Base-by-base conservation (phyloP, 2,329 filamentous ascomycete genomes). In the Neofusicoccum parvum region DNA sequence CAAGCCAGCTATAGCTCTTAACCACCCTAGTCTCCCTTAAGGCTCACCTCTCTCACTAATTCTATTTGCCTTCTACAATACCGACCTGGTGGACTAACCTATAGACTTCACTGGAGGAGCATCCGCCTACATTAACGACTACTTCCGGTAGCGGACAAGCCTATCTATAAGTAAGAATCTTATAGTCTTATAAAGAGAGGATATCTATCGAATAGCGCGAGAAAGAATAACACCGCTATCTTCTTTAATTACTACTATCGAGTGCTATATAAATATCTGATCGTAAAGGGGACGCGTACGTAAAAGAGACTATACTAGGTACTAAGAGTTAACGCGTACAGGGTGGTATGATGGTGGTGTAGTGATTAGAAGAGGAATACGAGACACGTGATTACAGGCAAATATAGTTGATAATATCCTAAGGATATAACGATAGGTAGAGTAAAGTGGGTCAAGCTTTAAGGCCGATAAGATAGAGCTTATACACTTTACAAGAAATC, bases 381-480 rank as follows among this genome's bases (percentile, higher is more conserved):
- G n/a, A n/a, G n/a, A n/a, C n/a, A n/a, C n/a, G n/a, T n/a, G n/a
- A n/a, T n/a, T n/a, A n/a, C n/a, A n/a, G n/a, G n/a, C n/a, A n/a
- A n/a, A n/a, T n/a, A n/a, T n/a, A n/a, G n/a, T n/a, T n/a, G n/a
- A n/a, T n/a, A n/a, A n/a, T n/a, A 53, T 53, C 1, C 50, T 10
- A 53, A 34, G 49, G n/a, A 53, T 53, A 15, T 15, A 36, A 9
- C 23, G 49, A n/a, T 76, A 68, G 74, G 72, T 70, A 9, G 65
- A 64, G 20, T 50, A 65, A 49, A 75, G 71, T 0, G 69, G 73
- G 2, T 71, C 73, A 12, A 66, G 59, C 50, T 77, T 76, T 64
- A 64, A 68, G 11, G 72, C 70, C 0, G 70, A 75, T 41, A 75
- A 76, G 64, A 74, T 70, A 3, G 69, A 73, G 20, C 67, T 75